phyloP scores from a whole-genome alignment of 352 stramenopile genomes.

The Pythium periplocum region DNA sequence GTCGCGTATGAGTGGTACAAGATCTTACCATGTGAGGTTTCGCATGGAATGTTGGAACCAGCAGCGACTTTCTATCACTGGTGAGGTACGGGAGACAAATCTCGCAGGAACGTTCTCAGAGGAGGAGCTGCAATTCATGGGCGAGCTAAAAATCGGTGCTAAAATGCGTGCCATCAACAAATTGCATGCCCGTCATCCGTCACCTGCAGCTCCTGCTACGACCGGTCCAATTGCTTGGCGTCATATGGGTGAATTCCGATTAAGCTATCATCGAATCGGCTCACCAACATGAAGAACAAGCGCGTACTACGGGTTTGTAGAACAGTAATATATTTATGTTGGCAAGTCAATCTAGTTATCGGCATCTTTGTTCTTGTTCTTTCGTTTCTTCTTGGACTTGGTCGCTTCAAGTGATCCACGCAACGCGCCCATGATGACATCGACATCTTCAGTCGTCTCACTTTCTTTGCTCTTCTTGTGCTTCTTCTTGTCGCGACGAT shows the following conservation, averaged over 20 bases:
- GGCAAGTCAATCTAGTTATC: background rate
- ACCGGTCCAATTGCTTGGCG: background rate
- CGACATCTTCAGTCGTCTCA: slow-evolving; percentile 43
- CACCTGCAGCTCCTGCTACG: too few relatives aligned
- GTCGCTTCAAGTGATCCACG: slow-evolving; percentile 12
- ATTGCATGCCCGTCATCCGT: background rate
- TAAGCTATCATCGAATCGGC: slow-evolving; percentile 1
- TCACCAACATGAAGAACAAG: too few relatives aligned
- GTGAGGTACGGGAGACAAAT: slow-evolving; percentile 38
- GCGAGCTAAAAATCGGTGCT: slow-evolving; percentile 40
- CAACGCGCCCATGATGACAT: slow-evolving; percentile 63
- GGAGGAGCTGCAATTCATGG: slow-evolving; percentile 35
- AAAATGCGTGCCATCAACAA: slow-evolving; percentile 24
- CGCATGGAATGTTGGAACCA: slow-evolving; percentile 37
- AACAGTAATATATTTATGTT: slow-evolving; percentile 2
- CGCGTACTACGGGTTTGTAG: too few relatives aligned
- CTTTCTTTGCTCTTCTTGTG: slow-evolving; percentile 25
- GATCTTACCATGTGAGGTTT: slow-evolving; percentile 39
- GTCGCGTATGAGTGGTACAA: slow-evolving; percentile 6
- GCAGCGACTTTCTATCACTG: slow-evolving; percentile 35
- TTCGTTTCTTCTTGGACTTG: slow-evolving; percentile 25
- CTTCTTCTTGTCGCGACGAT: slow-evolving; percentile 3
- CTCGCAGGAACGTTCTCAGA: slow-evolving; percentile 13
- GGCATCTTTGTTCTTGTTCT: slow-evolving; percentile 21
- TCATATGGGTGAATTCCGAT: background rate